A percentile compares a stretch with the other conserved stretches of the same genome.
phyloP scores from a whole-genome alignment of 1,139 yeast genomes.

The Hanseniaspora sp. region DNA sequence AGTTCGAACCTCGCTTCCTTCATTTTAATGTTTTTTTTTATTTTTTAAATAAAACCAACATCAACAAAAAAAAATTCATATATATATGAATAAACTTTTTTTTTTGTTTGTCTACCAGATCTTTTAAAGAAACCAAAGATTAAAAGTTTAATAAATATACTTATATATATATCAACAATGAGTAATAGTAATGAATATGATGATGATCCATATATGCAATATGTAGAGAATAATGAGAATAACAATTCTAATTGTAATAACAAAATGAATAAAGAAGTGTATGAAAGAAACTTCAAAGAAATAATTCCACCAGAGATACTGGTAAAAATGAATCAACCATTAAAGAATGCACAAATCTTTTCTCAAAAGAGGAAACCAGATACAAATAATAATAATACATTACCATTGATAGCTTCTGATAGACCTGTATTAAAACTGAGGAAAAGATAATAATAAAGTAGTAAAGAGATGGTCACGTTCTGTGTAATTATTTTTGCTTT shows the following conservation, averaged over 20 bases:
- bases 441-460: too few relatives aligned
- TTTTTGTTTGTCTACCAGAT: too few relatives aligned
- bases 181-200: not conserved
- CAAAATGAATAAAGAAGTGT: not conserved
- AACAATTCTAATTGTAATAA: not conserved
- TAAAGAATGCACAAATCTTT: not conserved
- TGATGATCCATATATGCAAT: constrained; percentile 1
- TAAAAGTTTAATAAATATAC: too few relatives aligned
- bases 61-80: not conserved
- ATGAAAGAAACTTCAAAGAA: not conserved
- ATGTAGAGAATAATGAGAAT: not conserved
- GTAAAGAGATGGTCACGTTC: too few relatives aligned
- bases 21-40: constrained; percentile 29
- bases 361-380: not conserved
- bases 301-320: not conserved
- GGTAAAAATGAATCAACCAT: not conserved
- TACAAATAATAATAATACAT: too few relatives aligned
- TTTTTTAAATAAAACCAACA: not conserved
- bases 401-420: too few relatives aligned
- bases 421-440: too few relatives aligned
- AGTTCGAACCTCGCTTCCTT: constrained; percentile 65
- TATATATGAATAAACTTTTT: not conserved
- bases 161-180: too few relatives aligned
- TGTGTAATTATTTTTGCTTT: too few relatives aligned
- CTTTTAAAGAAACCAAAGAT: too few relatives aligned